Conservation (phyloP, 2,329 filamentous ascomycete species). For the Annulohypoxylon truncatum region DNA sequence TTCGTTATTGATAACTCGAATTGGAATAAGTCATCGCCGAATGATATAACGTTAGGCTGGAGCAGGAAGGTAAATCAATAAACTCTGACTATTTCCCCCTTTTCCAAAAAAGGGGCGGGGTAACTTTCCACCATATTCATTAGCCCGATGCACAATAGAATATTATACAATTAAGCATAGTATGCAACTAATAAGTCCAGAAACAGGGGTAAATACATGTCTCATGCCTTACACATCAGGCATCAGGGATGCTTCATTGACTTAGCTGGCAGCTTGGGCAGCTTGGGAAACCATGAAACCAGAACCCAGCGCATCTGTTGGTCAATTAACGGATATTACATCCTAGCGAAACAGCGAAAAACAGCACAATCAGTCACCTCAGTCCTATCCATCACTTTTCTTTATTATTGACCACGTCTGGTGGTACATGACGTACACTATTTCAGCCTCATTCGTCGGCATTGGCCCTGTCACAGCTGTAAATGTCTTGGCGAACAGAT, state of each 20-base stretch:
- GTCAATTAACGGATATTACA: constrained; percentile 12
- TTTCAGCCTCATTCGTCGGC: constrained; percentile 38
- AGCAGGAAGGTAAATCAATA: too few species aligned
- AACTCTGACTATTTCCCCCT: too few species aligned
- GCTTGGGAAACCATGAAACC: background rate
- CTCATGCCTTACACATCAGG: background rate
- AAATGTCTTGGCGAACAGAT: constrained; percentile 23
- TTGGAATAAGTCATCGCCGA: too few species aligned
- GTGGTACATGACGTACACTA: constrained; percentile 33
- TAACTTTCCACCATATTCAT: too few species aligned
- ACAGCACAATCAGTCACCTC: background rate
- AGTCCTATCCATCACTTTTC: background rate
- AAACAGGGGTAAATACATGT: background rate
- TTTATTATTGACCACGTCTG: constrained; percentile 5
- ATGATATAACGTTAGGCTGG: too few species aligned
- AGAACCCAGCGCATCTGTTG: background rate
- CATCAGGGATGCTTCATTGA: too few species aligned
- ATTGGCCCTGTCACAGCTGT: constrained; percentile 21
- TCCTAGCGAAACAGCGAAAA: background rate
- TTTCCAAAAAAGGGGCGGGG: too few species aligned
- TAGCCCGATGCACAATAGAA: too few species aligned
- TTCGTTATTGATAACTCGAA: too few species aligned
- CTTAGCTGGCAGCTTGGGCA: background rate
- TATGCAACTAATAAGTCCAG: background rate
- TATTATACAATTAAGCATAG: background rate